Evolutionary conservation across 257 asterid species (phyloP), one percentile per base, ranked within the genome.

Genomic region (Oldenlandia corymbosa): DNA sequence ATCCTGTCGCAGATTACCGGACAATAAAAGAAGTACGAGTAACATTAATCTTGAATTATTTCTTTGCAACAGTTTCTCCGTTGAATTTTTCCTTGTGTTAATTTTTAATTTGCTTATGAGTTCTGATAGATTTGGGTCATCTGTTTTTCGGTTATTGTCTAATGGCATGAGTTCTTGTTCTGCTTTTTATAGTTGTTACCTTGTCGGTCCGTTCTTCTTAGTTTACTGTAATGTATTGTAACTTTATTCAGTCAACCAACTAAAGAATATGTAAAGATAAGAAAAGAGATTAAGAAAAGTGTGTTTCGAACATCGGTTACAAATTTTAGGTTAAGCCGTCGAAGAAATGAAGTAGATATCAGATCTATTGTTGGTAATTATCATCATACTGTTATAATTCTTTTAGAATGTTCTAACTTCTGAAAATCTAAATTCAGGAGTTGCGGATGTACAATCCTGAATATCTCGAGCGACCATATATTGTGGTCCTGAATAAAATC

Each of bases 361-460:
- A 11, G 24, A n/a, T 45, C 43, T 58, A 4, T 34, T 57, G 10
- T 39, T 6, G 27, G 36, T 20, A 10, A 9, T 32, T 32, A 21
- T 41, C 37, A 2, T 13, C 42, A 42, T 32, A 17, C 14, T 62
- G 27, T 46, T 39, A 56, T 62, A 10, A 48, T 67, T n/a, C 61
- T 41, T 36, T 64, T n/a, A n/a, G n/a, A n/a, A n/a, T n/a, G n/a
- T 27, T 26, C 13, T 41, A 36, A 21, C 30, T 26, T 52, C 17
- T 43, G 32, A 23, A 28, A 23, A 28, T 53, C 24, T 52, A 37
- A 31, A 13, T 60, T 81, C 88, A 93, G 99, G 99, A 93, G 76
- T 47, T 90, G 87, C 84, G 95, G 56, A 85, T 93, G 99, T 92
- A 92, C 89, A 93, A 89, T 75, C 97, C 99, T 21, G 90, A 85